Evolutionary conservation across 805 yeast genomes (phyloP), one percentile per base, ranked within the genome.

Genomic region (Lachancea lanzarotensis): DNA sequence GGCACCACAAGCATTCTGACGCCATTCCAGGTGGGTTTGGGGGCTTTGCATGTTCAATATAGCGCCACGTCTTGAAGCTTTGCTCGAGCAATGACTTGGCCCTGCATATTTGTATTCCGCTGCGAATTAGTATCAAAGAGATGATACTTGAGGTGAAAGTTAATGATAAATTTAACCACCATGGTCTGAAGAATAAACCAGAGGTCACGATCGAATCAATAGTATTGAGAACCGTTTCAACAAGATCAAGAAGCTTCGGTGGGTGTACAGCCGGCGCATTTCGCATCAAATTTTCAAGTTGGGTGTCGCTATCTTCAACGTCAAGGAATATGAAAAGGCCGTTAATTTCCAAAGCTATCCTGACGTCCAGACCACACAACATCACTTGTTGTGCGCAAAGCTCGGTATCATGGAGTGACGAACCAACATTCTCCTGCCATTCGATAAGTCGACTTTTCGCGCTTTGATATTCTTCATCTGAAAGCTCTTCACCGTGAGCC

Each of bases 1-100:
- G 53, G 1, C 75, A 78, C 85, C 84, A 80, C n/a, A 76, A 53
- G 53, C 82, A 76, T 55, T 79, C 84, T 36, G 70, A 67, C 11
- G 73, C 75, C 85, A 79, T 79, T 15, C 54, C 54, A 7, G 52
- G 63, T 46, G 70, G 68, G 29, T 56, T 53, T 20, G 40, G 48
- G 11, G 62, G 69, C 55, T 20, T 72, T 53, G 52, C 37, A 16
- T 43, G 27, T 57, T 62, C 47, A 52, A 66, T 15, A 58, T 47
- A 11, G 35, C 45, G 44, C 51, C 66, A 55, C 1, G 59, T 43
- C 9, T 38, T 20, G 45, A 60, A 54, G 10, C 58, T 43, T 16
- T 45, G 35, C 12, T 43, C 26, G 12, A 63, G 49, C 15, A 49
- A 45, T 3, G 17, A 13, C 3, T 42, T 47, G 2, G 51, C 45